A percentile compares a stretch with the other conserved stretches of the same genome.
Conservation (phyloP, 352 stramenopile genomes). For the Phytopythium oedochilum region DNA sequence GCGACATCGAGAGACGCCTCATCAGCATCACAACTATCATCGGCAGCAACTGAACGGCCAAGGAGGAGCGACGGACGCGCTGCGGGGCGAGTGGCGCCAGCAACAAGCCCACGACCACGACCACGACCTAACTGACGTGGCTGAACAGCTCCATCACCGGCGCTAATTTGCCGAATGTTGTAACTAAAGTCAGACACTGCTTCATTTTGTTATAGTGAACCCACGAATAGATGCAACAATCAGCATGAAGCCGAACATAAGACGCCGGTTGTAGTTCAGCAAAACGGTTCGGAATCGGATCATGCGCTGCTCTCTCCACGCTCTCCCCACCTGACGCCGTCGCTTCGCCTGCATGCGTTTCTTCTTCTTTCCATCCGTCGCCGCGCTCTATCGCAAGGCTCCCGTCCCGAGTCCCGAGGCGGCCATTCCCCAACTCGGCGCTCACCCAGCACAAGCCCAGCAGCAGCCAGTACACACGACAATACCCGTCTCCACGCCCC, state of each 20-base stretch:
- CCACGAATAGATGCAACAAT: not conserved
- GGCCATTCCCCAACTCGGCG: conserved; percentile 1
- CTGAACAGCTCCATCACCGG: too few species aligned
- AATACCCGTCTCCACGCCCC: not conserved
- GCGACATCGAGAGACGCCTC: too few species aligned
- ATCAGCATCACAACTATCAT: too few species aligned
- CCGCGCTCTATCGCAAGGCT: too few species aligned
- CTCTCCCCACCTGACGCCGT: too few species aligned
- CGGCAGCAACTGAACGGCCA: too few species aligned
- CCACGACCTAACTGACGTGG: too few species aligned
- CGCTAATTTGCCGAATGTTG: not conserved
- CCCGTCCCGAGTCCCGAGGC: too few species aligned
- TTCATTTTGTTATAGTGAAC: too few species aligned
- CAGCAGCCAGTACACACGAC: not conserved
- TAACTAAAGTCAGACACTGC: not conserved
- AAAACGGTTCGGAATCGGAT: not conserved
- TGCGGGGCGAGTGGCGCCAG: not conserved
- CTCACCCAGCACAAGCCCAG: not conserved
- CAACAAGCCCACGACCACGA: not conserved
- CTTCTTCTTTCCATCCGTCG: too few species aligned
- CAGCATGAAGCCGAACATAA: not conserved
- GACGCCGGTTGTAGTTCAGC: not conserved
- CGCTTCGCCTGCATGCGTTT: too few species aligned
- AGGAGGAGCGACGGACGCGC: too few species aligned
- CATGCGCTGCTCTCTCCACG: not conserved